phyloP scores from a whole-genome alignment of 345 rosid species.

The Eucalyptus sp. region DNA sequence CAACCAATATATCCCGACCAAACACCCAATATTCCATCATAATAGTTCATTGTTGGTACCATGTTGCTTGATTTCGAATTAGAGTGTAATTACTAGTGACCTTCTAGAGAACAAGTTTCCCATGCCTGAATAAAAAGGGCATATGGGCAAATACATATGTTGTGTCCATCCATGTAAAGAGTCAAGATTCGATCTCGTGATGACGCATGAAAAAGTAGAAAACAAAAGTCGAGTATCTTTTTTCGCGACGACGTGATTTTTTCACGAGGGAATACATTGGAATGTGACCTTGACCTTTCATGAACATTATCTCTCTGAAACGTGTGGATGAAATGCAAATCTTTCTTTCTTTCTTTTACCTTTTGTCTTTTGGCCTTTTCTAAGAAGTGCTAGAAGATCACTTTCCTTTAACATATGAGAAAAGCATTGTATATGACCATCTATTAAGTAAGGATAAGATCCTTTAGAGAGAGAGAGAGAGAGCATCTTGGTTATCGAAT shows the following conservation, averaged over 20 bases:
- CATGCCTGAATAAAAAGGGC: neutral
- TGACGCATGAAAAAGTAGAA: neutral
- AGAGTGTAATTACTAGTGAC: neutral
- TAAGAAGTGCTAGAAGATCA: neutral
- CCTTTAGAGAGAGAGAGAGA: neutral
- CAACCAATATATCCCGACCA: neutral
- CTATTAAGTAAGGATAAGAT: neutral
- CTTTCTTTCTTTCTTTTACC: neutral
- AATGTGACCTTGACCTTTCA: neutral
- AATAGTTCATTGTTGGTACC: neutral
- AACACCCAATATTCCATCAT: neutral
- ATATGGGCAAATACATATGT: neutral
- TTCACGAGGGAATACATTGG: neutral
- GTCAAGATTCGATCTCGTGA: neutral
- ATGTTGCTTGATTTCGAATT: neutral
- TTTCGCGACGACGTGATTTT: neutral
- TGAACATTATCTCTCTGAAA: neutral
- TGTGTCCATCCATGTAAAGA: neutral
- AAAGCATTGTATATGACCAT: neutral
- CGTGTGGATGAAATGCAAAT: neutral
- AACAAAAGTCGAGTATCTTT: neutral
- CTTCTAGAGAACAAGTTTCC: neutral
- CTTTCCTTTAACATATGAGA: neutral
- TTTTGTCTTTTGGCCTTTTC: neutral
- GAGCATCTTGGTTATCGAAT: neutral